Evolutionary conservation across 2,329 filamentous ascomycete genomes (phyloP).

Genomic region (Cercospora sp.): DNA sequence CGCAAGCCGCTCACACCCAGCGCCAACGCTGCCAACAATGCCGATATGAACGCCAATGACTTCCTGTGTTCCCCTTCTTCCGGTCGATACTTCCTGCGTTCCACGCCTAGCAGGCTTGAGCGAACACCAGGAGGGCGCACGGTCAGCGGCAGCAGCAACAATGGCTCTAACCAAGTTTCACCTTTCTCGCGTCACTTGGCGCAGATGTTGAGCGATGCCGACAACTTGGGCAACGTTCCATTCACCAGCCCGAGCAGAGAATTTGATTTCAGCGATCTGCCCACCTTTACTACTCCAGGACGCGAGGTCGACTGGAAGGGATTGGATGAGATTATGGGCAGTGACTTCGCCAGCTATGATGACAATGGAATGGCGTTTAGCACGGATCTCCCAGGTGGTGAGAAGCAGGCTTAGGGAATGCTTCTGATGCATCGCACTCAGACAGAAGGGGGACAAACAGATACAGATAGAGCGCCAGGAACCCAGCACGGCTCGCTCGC

Average conservation of each 20-base stretch:
- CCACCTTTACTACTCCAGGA: conserved; percentile 36
- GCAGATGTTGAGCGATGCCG: conserved; percentile 60
- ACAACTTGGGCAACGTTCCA: conserved; percentile 26
- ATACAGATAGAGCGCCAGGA: neutral
- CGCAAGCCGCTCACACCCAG: conserved; percentile 36
- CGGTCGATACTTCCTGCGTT: conserved; percentile 43
- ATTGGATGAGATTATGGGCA: conserved; percentile 34
- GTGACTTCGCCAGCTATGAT: conserved; percentile 36
- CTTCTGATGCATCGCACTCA: neutral
- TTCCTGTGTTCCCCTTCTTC: conserved; percentile 39
- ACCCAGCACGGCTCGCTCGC: neutral
- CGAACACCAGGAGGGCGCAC: conserved; percentile 34
- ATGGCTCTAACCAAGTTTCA: conserved; percentile 43
- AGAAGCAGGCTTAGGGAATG: conserved; percentile 1
- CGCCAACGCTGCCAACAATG: conserved; percentile 32
- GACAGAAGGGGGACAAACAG: neutral
- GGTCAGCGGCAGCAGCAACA: conserved; percentile 27
- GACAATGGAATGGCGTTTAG: conserved; percentile 17
- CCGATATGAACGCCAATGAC: conserved; percentile 36
- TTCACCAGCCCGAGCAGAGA: conserved; percentile 35
- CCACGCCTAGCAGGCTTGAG: conserved; percentile 41
- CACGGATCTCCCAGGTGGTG: conserved; percentile 6
- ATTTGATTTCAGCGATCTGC: conserved; percentile 39
- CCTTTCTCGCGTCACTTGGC: conserved; percentile 65
- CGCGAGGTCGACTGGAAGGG: conserved; percentile 35